Evolutionary conservation across 345 rosid species (phyloP).

Genomic region (Eucalyptus grandis): DNA sequence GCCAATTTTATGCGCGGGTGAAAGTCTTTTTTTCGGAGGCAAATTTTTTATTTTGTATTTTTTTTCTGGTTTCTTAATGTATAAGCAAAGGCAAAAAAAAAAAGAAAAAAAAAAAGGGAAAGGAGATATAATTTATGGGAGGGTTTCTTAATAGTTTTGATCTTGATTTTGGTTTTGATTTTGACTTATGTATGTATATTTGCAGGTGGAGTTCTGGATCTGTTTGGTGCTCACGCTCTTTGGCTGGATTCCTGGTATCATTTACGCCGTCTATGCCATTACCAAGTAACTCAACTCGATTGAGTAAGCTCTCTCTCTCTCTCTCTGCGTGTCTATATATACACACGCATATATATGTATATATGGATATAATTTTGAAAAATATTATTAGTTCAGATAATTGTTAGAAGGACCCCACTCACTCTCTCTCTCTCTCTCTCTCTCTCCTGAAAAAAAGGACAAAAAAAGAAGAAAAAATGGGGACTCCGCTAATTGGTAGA

Average conservation of each 20-base stretch:
- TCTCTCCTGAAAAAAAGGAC: too few species aligned
- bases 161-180: not conserved
- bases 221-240: constrained; percentile 57
- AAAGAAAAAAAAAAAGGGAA: too few species aligned
- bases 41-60: too few species aligned
- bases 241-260: constrained; percentile 81
- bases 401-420: too few species aligned
- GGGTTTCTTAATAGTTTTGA: too few species aligned
- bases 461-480: too few species aligned
- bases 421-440: too few species aligned
- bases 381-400: too few species aligned
- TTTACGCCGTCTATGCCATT: constrained; percentile 63
- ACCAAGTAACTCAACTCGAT: constrained; percentile 23
- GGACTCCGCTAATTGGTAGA: too few species aligned
- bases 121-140: too few species aligned
- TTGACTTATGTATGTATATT: not conserved
- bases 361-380: too few species aligned
- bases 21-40: not conserved
- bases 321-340: rapidly evolving
- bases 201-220: constrained; percentile 83
- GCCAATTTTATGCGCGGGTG: not conserved
- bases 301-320: not conserved
- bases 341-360: too few species aligned
- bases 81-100: not conserved
- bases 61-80: not conserved